These are phyloP conservation scores for Metarhizium robertsii DNA, from an alignment of 2,329 filamentous ascomycete genomes.

Conservation along the genomic window DNA sequence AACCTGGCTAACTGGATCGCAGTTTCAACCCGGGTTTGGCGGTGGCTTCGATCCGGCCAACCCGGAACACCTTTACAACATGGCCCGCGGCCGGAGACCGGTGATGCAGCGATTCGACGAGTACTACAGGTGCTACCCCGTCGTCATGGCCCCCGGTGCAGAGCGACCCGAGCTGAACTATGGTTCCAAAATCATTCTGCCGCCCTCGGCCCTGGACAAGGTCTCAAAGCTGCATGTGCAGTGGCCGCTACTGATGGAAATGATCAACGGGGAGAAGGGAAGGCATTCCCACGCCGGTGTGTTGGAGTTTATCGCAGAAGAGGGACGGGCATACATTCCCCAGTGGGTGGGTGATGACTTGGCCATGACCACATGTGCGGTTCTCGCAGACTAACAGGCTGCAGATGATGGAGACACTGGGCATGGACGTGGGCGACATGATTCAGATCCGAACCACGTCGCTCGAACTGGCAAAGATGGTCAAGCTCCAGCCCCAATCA, in stretches of 20 bases:
- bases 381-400: constrained; percentile 11
- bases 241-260: constrained; percentile 94
- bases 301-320: constrained; percentile 93
- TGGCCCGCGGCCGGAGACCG: constrained; percentile 39
- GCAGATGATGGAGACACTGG: constrained; percentile 87
- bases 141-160: constrained; percentile 85
- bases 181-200: constrained; percentile 94
- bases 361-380: not conserved
- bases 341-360: constrained; percentile 61
- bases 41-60: constrained; percentile 37
- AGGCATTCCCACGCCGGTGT: constrained; percentile 88
- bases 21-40: constrained; percentile 24
- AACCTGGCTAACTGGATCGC: not conserved
- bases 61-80: constrained; percentile 38
- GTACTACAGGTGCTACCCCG: constrained; percentile 94
- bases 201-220: constrained; percentile 93
- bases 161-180: constrained; percentile 88
- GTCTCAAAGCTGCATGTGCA: constrained; percentile 92
- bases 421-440: constrained; percentile 85
- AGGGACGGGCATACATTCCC: constrained; percentile 91
- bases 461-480: constrained; percentile 78
- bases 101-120: constrained; percentile 81
- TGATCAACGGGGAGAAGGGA: constrained; percentile 76
- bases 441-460: constrained; percentile 94
- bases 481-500: constrained; percentile 94